Evolutionary conservation across 2,329 filamentous ascomycete genomes (phyloP), one percentile per base, ranked within the genome.

Genomic region (Didymella keratinophila): DNA sequence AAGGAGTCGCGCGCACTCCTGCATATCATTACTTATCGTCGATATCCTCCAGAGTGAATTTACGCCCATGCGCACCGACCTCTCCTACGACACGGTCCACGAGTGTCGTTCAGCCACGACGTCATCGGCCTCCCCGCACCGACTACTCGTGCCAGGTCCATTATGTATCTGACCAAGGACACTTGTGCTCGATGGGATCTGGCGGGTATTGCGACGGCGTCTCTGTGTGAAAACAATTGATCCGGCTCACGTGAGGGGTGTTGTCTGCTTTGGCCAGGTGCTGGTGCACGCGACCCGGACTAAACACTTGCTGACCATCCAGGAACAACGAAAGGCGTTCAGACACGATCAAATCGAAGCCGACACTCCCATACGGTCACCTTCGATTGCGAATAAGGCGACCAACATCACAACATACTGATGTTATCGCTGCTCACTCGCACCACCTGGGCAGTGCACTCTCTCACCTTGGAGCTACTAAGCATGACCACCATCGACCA

Each of bases 91-190:
- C 41, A 37, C 20, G 50, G 39, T 39, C 36, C 49, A 44, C 44
- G 16, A 18, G 18, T 30, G 50, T 53, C 57, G 60, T 59, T 49
- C 65, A 66, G 63, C 68, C 55, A 56, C 56, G 51, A 63, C 71
- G 68, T 73, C 71, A 73, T 73, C 61, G 64, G 16, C 7, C 60
- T 52, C 47, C 47, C 47, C 57, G 52, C 57, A 60, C 30, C 47
- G 48, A 49, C 50, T 8, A 36, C 20, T 32, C 48, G 25, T 41
- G 37, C 3, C 34, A n/a, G 23, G 23, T 30, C 30, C 8, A 4
- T 16, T 28, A 16, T 14, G 27, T 23, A 18, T 49, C 14, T 36
- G 14, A 25, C 14, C 9, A 6, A 28, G 39, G 6, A 44, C n/a
- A 32, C 23, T 25, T 37, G 39, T 7, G 21, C 6, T 28, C 20